Base-by-base conservation (phyloP, 352 stramenopile species). In the Globisporangium polare region DNA sequence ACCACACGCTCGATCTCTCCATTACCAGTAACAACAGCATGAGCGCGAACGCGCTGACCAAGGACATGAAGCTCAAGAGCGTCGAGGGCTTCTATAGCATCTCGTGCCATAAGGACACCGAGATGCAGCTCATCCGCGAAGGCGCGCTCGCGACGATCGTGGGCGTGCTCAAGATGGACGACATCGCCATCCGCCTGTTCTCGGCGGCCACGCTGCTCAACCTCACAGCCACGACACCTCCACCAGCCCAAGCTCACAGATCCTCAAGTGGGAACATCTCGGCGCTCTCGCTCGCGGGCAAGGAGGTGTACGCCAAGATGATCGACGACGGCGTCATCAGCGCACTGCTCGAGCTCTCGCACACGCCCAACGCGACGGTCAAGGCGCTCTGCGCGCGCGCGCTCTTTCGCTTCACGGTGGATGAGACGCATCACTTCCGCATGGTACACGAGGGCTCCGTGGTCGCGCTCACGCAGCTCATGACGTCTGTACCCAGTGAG, bases 381-480 rank as follows among this genome's bases (percentile, higher is more conserved):
- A 94, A 94, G 53, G 63, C 79, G 2, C 71, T 86, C 43, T 91
- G 83, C n/a, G 85, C 81, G 0, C 81, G 80, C 37, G 69, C 80
- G 17, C 50, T 94, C 15, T 79, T 90, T 12, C 80, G 83, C n/a
- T 83, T 94, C 29, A 88, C 80, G 6, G 74, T 82, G 31, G 82
- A 94, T 47, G 85, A 94, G 22, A 66, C 75, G 1, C 77, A 89
- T 20, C 85, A 92, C 68, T 90, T 91, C 54, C 71, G 80, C 3
- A 81, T 94, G 68, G 83, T 94, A 9, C 85, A 92, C 57, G 85
- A 94, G 46, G 85, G 85, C 35, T 73, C 78, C 8, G 85, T 92
- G 20, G 60, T 80, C 27, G 70, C 75, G 24, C 66, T 94, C 26
- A 78, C 79, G 26, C 82, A 91, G 63, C 71, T 94, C 29, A 82